Base-by-base conservation (phyloP, 768 basidiomycete species). In the Hypholoma fasciculare region DNA sequence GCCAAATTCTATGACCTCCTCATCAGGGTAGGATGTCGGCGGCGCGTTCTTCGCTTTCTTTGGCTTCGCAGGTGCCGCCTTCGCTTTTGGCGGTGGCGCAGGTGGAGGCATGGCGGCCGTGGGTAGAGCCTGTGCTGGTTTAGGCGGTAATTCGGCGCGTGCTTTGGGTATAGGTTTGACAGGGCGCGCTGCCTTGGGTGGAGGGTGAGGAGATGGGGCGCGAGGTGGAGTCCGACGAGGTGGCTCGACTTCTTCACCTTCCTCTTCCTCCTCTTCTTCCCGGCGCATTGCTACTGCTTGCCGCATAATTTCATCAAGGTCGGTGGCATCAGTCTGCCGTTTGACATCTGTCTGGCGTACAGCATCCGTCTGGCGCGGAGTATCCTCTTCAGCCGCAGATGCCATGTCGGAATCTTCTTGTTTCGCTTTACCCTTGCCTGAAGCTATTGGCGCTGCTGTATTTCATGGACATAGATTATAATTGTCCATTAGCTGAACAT, bases 281-380 rank as follows among this genome's bases (percentile, higher is more conserved):
- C 72, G 71, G 52, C 58, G 54, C 42, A 58, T 36, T 19, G 43
- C 49, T 5, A 49, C 46, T 13, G 48, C 36, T 51, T 46, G 55
- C 49, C 39, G 47, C 38, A 67, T 54, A 58, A 69, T 57, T 56
- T 57, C 75, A 57, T 76, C 77, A 20, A 79, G 71, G 17, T 82
- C 79, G 23, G 81, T 77, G 19, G 79, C 82, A 27, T 49, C 56
- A 17, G 8, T 36, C 17, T n/a, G n/a, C n/a, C n/a, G n/a, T n/a
- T n/a, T 77, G 19, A 79, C 82, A 27, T 49, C 56, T 11, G 8
- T 36, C 17, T 42, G 40, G 40, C 16, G 40, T 16, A 9, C 13
- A 14, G 5, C 4, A 42, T 42, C 17, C 30, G 30, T 34, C 0
- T 82, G 73, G 23, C 69, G 71, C 27, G 67, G 70, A 9, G 58